These are phyloP conservation scores for Cladosporium sp. DNA, from an alignment of 2,329 filamentous ascomycete genomes.

Conservation along the genomic window DNA sequence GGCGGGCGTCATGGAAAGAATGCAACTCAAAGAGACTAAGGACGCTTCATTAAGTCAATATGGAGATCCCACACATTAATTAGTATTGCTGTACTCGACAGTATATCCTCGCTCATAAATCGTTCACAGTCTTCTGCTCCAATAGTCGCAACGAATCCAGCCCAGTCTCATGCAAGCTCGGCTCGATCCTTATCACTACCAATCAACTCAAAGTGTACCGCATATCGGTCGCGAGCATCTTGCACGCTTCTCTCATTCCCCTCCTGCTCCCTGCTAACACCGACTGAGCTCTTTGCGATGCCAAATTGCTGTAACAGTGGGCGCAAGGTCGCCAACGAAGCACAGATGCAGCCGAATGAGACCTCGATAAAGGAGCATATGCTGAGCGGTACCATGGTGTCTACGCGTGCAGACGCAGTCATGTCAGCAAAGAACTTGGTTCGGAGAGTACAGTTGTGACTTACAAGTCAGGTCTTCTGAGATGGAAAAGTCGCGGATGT, in stretches of 20 bases:
- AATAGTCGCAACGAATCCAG: too few relatives aligned
- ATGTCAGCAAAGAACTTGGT: neutral
- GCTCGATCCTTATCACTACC: too few relatives aligned
- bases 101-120: too few relatives aligned
- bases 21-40: too few relatives aligned
- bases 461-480: neutral
- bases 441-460: neutral
- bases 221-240: too few relatives aligned
- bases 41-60: too few relatives aligned
- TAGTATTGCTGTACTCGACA: too few relatives aligned
- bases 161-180: too few relatives aligned
- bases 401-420: neutral
- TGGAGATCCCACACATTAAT: too few relatives aligned
- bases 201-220: too few relatives aligned
- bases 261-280: neutral
- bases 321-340: neutral
- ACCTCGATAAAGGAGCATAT: constrained; percentile 3
- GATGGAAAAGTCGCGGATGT: constrained; percentile 2
- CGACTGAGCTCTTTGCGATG: neutral
- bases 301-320: neutral
- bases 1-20: too few relatives aligned
- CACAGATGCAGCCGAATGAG: neutral
- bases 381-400: neutral
- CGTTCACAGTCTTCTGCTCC: too few relatives aligned
- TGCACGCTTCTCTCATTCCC: neutral